Percentiles rank a stretch among this genome's conserved stretches.
Conservation (phyloP, 129 eudicot species). For the Flaveria bidentis region DNA sequence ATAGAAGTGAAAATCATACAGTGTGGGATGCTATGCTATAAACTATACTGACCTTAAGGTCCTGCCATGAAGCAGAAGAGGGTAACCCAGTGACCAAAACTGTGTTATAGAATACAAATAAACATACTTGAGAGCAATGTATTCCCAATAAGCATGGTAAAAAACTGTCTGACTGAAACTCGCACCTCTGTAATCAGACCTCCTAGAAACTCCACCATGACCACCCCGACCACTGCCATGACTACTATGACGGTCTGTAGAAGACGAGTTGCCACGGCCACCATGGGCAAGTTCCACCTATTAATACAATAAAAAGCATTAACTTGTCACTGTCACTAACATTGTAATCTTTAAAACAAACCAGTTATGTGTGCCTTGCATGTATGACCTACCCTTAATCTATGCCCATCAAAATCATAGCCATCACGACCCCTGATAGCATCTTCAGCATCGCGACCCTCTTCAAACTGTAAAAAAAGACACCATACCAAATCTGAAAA, state of each 20-base stretch:
- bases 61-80: conserved; percentile 95
- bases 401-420: conserved; percentile 89
- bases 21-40: not conserved
- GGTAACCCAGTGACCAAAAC: conserved; percentile 88
- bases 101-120: conserved; percentile 26
- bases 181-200: conserved; percentile 80
- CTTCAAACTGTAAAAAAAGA: conserved; percentile 61
- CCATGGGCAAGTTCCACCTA: conserved; percentile 98
- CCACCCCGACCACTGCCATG: conserved; percentile 62
- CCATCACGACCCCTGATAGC: conserved; percentile 97
- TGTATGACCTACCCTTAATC: conserved; percentile 70
- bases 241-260: conserved; percentile 63
- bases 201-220: conserved; percentile 68
- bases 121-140: not conserved
- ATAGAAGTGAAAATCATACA: not conserved
- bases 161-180: not conserved
- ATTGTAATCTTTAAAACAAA: not conserved
- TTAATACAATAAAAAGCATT: conserved; percentile 13
- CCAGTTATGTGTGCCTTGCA: conserved; percentile 18
- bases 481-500: not conserved
- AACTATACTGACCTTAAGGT: conserved; percentile 65
- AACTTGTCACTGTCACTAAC: not conserved
- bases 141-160: not conserved
- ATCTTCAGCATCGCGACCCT: conserved; percentile 92
- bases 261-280: conserved; percentile 85